phyloP scores from a whole-genome alignment of 257 asterid species.

The Primulina eburnea region DNA sequence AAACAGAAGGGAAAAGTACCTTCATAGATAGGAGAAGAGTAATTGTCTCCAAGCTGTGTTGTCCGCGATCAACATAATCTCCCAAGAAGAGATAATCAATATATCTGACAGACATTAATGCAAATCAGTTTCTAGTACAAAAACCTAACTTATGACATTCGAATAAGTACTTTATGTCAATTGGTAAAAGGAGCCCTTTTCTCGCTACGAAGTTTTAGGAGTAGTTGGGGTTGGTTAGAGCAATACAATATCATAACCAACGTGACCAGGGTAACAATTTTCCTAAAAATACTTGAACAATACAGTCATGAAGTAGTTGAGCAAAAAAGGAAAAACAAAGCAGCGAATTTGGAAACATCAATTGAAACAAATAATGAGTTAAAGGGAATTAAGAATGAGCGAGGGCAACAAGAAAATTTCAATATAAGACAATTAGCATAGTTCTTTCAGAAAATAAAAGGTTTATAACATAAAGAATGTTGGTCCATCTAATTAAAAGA shows the following conservation, averaged over 20 bases:
- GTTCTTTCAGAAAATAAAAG: not conserved
- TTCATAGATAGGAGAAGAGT: conserved; percentile 91
- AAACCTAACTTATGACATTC: not conserved
- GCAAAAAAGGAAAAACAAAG: too few relatives aligned
- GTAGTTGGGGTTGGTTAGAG: not conserved
- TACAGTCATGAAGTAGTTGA: not conserved
- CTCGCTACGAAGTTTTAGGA: not conserved
- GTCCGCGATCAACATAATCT: conserved; percentile 99
- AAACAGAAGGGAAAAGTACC: conserved; percentile 40
- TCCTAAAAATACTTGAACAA: conserved; percentile 1
- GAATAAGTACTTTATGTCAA: not conserved
- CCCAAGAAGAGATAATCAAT: conserved; percentile 98
- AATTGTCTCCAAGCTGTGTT: conserved; percentile 94
- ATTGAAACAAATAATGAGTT: not conserved
- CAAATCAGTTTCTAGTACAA: conserved; percentile 28
- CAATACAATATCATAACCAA: not conserved
- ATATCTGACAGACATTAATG: conserved; percentile 52
- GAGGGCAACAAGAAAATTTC: not conserved
- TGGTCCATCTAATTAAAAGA: not conserved
- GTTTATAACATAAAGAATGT: not conserved
- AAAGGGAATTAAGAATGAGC: too few relatives aligned
- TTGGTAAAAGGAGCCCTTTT: not conserved
- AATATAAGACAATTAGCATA: not conserved
- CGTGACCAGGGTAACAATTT: not conserved
- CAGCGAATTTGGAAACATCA: too few relatives aligned